Base-by-base conservation (phyloP, 2,329 filamentous ascomycete genomes). In the Aspergillus sp. region DNA sequence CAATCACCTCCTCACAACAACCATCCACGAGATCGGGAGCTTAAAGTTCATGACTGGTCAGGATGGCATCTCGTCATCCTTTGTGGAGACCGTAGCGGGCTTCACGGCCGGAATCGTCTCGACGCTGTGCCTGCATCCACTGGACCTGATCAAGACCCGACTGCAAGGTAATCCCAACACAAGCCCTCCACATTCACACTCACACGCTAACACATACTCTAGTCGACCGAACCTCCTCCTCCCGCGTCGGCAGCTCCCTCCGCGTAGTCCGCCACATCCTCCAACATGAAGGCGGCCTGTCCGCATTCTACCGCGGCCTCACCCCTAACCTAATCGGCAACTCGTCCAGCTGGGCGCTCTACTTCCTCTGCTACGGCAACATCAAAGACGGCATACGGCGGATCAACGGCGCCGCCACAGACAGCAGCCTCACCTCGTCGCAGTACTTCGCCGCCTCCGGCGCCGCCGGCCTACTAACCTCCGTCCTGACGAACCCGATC, bases 141-240 rank as follows among this genome's bases (percentile, higher is more conserved):
- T 99, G 54, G 94, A 99, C 75, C 86, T 99, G 58, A 86, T 97
- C 69, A 99, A 99, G 80, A 97, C 93, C 55, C 88, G 94, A 58
- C 85, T 99, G 68, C 94, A 99, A 76, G 86, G 89, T 91, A 76
- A 76, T 67, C 11, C n/a, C n/a, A n/a, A n/a, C n/a, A n/a, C n/a
- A n/a, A n/a, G n/a, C n/a, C n/a, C n/a, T n/a, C n/a, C n/a, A n/a
- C n/a, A n/a, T n/a, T n/a, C n/a, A n/a, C n/a, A 33, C 16, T 3
- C 16, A 42, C 19, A 42, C 22, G 13, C 40, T 22, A 20, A 19
- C 16, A 3, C 10, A n/a, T 9, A 30, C 9, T 3, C 22, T 56
- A 82, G 84, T 70, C 72, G 80, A 71, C 80, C 84, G 72, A 53
- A 62, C 65, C 52, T 65, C 72, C 54, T 68, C 74, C 50, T 73